Evolutionary conservation across 164 flowering plant genomes (phyloP), one percentile per base, ranked within the genome.

Genomic region (Vitis amurensis): DNA sequence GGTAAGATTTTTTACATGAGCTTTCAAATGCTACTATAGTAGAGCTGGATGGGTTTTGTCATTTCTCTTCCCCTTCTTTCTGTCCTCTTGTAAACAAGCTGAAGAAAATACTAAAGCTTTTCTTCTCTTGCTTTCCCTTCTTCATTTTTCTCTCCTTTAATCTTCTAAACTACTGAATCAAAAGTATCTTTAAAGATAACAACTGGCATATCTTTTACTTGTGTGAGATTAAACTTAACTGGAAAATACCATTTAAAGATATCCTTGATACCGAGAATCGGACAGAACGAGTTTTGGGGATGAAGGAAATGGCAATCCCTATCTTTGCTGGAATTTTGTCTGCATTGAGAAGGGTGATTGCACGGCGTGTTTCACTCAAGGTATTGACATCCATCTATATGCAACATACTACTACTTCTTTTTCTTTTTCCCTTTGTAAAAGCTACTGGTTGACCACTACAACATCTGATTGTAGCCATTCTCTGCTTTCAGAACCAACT

Each of bases 341-440:
- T 71, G 97, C 94, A 60, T 75, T 95, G 79, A 89, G 95, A 80
- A 88, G 99, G 84, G 99, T 93, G 74, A 85, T 93, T 76, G 91
- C 98, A 19, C 82, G 99, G 61, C 97, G 99, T 72, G 92, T 95
- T 74, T 93, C 99, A 68, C 90, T 95, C 47, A 95, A 93, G 98
- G 99, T 92, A 64, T 69, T 63, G 8, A 66, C 65, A 50, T 50
- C 52, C 5, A 58, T 31, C 37, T 63, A n/a, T 63, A 9, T 17
- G 11, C 31, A 73, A 13, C 17, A 50, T 60, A 27, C 19, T 66
- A 30, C 27, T 59, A 27, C 13, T 50, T 52, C 65, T 56, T 63
- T 23, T 49, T 52, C 9, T 53, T 19, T 50, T n/a, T 14, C 14
- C 17, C 10, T 29, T 3, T 60, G 62, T 31, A 44, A 16, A 19